Evolutionary conservation across 805 yeast genomes (phyloP).

Genomic region (Kuraishia molischiana): DNA sequence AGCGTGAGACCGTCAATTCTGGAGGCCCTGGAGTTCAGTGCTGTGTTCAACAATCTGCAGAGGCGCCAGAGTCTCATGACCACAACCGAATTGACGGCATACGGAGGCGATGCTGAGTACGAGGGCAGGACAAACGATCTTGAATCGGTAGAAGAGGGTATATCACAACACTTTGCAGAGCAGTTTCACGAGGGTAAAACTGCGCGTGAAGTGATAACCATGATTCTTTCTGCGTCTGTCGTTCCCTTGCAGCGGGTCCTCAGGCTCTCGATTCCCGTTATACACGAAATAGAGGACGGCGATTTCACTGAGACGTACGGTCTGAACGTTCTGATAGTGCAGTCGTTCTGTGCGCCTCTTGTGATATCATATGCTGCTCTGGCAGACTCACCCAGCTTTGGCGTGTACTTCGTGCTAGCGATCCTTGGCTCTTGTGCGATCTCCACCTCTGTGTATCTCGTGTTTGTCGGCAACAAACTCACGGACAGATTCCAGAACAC

Average conservation of each 20-base stretch:
- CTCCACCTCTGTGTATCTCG: not conserved
- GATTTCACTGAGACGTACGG: slow-evolving; percentile 3
- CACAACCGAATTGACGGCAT: not conserved
- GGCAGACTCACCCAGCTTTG: slow-evolving; percentile 4
- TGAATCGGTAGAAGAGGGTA: slow-evolving; percentile 1
- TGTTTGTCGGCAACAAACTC: not conserved
- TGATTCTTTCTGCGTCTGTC: not conserved
- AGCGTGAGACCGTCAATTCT: slow-evolving; percentile 4
- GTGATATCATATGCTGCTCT: slow-evolving; percentile 14
- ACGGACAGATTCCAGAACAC: not conserved
- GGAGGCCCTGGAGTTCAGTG: slow-evolving; percentile 8
- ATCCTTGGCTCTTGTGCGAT: not conserved
- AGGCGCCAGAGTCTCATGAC: slow-evolving; percentile 2
- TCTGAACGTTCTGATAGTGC: slow-evolving; percentile 14
- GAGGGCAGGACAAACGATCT: not conserved
- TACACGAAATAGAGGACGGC: slow-evolving; percentile 12
- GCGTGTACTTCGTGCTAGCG: slow-evolving; percentile 2
- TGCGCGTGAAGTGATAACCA: not conserved
- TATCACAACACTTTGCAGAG: not conserved
- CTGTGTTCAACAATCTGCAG: slow-evolving; percentile 6
- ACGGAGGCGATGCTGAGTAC: not conserved
- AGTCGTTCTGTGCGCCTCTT: slow-evolving; percentile 19
- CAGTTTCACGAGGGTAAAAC: not conserved
- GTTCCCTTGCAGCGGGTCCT: slow-evolving; percentile 19
- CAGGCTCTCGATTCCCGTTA: slow-evolving; percentile 23